Evolutionary conservation across 345 rosid species (phyloP).

Genomic region (Cardamine chenopodiifolia): DNA sequence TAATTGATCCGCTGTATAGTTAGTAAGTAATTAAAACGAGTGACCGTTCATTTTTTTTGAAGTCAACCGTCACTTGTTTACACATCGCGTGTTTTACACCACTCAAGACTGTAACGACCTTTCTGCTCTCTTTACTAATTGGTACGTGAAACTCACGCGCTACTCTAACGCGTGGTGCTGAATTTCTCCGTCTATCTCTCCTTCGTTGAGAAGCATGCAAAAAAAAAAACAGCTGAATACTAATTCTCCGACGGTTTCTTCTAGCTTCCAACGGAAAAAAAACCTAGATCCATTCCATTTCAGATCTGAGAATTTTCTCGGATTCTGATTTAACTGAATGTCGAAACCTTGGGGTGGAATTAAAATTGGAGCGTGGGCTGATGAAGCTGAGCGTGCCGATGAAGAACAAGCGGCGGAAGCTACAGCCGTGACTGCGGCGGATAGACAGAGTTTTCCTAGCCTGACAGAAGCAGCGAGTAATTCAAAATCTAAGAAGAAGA

Average conservation of each 20-base stretch:
- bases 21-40: no score
- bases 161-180: neutral
- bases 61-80: no score
- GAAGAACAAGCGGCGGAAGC: conserved; percentile 57
- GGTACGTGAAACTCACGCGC: neutral
- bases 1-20: no score
- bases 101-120: no score
- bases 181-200: conserved; percentile 24
- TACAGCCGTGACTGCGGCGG: conserved; percentile 28
- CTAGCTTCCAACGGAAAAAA: conserved; percentile 22
- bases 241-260: conserved; percentile 34
- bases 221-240: neutral
- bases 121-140: neutral
- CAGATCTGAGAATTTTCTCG: conserved; percentile 25
- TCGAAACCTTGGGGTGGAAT: conserved; percentile 73
- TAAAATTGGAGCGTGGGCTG: conserved; percentile 90
- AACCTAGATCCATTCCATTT: conserved; percentile 17
- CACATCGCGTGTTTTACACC: no score
- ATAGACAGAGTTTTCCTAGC: conserved; percentile 73
- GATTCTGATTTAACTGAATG: conserved; percentile 46
- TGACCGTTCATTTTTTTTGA: no score
- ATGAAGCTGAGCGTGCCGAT: conserved; percentile 82
- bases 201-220: conserved; percentile 41
- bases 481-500: conserved; percentile 84
- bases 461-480: conserved; percentile 63